Base-by-base conservation (phyloP, 257 asterid genomes). In the Anisodus acutangulus region DNA sequence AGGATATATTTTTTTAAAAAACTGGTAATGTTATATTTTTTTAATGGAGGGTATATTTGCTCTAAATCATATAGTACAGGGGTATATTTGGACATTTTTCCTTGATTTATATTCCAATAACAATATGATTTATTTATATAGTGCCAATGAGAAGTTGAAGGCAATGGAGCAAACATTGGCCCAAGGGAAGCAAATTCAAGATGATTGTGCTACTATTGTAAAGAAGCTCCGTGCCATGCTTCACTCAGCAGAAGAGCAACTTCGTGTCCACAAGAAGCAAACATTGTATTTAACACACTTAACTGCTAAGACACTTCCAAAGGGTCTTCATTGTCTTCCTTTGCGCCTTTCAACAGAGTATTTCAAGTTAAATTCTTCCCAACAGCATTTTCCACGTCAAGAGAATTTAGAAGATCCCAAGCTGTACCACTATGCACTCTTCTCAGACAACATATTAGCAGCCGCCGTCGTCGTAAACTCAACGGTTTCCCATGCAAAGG, bases 401-500 rank as follows among this genome's bases (percentile, higher is more conserved):
- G 97, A 92, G 70, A 92, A 89, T 19, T 82, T 93, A 53, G 93
- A 89, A 59, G 90, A 95, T 90, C 90, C 98, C 83, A 87, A 87
- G 87, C 88, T 95, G 22, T 93, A 89, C 90, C 98, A 95, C 89
- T 95, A 95, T 88, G 98, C 98, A 70, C 87, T 95, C 85, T 93
- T 95, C 90, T 95, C 98, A 6, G 98, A 95, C 86, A 95, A 94
- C 68, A 87, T 95, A 58, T 85, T 95, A 91, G 98, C 98, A 16
- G 91, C 98, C 16, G 94, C 97, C 4, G 98, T 88, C 78, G 98
- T 94, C 84, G 91, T 95, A n/a, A 95, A 94, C 91, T 95, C 98
- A 9, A 95, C 98, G 26, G 85, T 94, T 79, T 87, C 92, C 81
- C 93, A 93, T 66, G 89, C 97, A 64, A 94, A 93, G 97, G 98